phyloP scores from a whole-genome alignment of 805 yeast species.

The Candida nonsorbophila region DNA sequence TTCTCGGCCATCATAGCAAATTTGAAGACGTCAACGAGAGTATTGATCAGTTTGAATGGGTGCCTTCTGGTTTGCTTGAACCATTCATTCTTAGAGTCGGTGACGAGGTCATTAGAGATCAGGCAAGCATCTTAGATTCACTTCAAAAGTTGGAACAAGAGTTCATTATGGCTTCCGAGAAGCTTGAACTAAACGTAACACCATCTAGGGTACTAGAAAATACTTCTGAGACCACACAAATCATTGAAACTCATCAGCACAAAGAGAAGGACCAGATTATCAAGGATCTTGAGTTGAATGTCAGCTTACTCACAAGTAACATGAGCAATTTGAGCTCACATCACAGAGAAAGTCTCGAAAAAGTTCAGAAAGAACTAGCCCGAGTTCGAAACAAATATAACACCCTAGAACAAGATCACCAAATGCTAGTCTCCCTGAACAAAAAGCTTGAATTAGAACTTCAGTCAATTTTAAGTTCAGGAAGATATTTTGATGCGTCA shows the following conservation, averaged over 20 bases:
- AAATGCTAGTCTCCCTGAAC: slow-evolving; percentile 11
- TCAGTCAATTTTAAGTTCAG: slow-evolving; percentile 5
- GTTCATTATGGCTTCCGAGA: too few species aligned
- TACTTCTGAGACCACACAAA: too few species aligned
- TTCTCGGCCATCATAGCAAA: too few species aligned
- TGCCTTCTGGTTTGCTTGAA: too few species aligned
- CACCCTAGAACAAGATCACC: slow-evolving; percentile 1
- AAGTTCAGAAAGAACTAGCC: slow-evolving; percentile 9
- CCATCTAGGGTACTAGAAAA: too few species aligned
- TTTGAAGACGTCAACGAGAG: too few species aligned
- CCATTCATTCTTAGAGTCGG: too few species aligned
- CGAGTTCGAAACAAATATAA: slow-evolving; percentile 12
- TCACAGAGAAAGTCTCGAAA: slow-evolving; percentile 18
- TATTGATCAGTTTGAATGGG: too few species aligned
- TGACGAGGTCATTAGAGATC: too few species aligned
- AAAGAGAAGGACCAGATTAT: slow-evolving; percentile 22
- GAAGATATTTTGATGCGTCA: slow-evolving; percentile 5
- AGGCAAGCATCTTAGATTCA: too few species aligned
- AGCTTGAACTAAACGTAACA: too few species aligned
- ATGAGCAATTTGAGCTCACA: slow-evolving; percentile 25
- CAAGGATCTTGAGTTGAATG: slow-evolving; percentile 41
- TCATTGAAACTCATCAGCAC: not conserved
- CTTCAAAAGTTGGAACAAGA: too few species aligned
- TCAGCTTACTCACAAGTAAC: slow-evolving; percentile 41
- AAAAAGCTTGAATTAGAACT: slow-evolving; percentile 19